Percentiles rank a stretch among this genome's conserved stretches.
Conservation (phyloP, 2,329 filamentous ascomycete genomes). For the Hymenoscyphus repandus region DNA sequence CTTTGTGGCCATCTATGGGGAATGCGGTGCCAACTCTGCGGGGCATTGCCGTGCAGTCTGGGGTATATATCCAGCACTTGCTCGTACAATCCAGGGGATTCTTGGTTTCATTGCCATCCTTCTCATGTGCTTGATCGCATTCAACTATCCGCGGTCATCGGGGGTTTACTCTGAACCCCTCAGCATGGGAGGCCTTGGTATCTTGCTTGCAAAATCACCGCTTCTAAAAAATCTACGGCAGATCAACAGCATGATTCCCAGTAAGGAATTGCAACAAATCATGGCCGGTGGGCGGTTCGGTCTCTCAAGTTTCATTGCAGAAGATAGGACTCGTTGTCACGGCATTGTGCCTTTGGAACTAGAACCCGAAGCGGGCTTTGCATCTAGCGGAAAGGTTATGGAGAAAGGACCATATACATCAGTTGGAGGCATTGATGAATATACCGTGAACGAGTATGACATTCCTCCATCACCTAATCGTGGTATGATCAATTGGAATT, state of each 20-base stretch:
- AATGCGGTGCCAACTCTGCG: slow-evolving; percentile 6
- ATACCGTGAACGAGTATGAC: neutral
- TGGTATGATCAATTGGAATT: neutral
- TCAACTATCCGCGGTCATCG: slow-evolving; percentile 13
- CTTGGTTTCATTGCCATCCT: slow-evolving; percentile 21
- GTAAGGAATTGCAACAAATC: slow-evolving; percentile 5
- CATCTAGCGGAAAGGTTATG: neutral
- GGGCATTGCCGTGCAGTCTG: slow-evolving; percentile 11
- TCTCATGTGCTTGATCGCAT: slow-evolving; percentile 12
- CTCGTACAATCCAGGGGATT: slow-evolving; percentile 19
- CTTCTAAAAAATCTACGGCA: slow-evolving; percentile 17
- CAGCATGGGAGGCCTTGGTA: slow-evolving; percentile 20
- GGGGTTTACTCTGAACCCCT: slow-evolving; percentile 24
- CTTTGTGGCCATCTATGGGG: slow-evolving; percentile 14
- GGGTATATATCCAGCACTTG: slow-evolving; percentile 17
- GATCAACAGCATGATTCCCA: slow-evolving; percentile 11
- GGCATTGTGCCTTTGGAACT: slow-evolving; percentile 13
- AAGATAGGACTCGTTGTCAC: slow-evolving; percentile 10
- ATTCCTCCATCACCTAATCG: neutral
- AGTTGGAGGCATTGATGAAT: neutral
- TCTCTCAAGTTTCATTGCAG: slow-evolving; percentile 4
- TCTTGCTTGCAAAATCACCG: slow-evolving; percentile 20
- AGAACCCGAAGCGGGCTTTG: slow-evolving; percentile 11
- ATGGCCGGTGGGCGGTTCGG: slow-evolving; percentile 8
- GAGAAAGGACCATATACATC: slow-evolving; percentile 5